Percentiles rank a stretch among this genome's conserved stretches.
Evolutionary conservation across 2,329 filamentous ascomycete species (phyloP).

Genomic region (Pseudogymnoascus sp.): DNA sequence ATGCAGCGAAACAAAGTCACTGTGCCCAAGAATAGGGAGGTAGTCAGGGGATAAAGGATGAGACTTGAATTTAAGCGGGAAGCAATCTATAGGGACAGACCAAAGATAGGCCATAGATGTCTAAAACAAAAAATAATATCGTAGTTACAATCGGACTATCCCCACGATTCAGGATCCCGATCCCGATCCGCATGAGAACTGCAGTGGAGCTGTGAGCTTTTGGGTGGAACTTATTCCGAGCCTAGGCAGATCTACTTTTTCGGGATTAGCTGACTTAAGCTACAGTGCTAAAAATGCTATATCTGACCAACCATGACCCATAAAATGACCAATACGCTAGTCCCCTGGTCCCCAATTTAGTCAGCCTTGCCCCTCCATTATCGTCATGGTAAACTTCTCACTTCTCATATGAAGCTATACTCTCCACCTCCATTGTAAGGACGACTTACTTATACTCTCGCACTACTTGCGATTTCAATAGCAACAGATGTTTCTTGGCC

Average conservation of each 20-base stretch:
- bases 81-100: neutral
- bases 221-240: neutral
- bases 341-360: neutral
- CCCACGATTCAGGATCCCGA: neutral
- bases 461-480: neutral
- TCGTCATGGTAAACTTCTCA: neutral
- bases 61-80: neutral
- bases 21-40: neutral
- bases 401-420: neutral
- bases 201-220: neutral
- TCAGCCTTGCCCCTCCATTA: neutral
- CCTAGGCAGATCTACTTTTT: neutral
- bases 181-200: neutral
- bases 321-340: slow-evolving; percentile 2
- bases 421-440: neutral
- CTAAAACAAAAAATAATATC: neutral
- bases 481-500: neutral
- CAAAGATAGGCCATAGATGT: neutral
- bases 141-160: neutral
- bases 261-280: neutral
- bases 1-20: neutral
- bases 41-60: neutral
- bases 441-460: neutral
- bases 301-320: slow-evolving; percentile 6
- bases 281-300: neutral